Base-by-base conservation (phyloP, 2,329 filamentous ascomycete species). In the Cladosporium velox region DNA sequence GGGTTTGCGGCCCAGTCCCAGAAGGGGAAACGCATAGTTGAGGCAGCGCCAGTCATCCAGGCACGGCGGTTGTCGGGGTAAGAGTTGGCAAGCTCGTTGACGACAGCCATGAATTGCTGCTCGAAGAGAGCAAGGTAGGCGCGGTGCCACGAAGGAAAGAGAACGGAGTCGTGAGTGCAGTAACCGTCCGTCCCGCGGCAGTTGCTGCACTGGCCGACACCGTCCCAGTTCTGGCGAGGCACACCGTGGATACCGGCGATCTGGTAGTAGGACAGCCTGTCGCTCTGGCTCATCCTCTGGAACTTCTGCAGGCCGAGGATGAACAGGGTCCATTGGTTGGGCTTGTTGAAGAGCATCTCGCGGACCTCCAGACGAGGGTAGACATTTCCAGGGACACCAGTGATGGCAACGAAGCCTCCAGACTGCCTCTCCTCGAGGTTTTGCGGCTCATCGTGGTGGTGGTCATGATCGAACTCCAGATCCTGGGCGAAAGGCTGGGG, bases 61-160 rank as follows among this genome's bases (percentile, higher is more conserved):
- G 67, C 57, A 52, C 54, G 66, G 47, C 69, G 63, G 61, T 63
- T 67, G n/a, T 60, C 65, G 24, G 71, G 65, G 66, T 70, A 76
- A 1, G 66, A 65, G 55, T 69, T 68, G 51, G 73, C 74, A 32
- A 77, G 67, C 4, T 72, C 66, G 47, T 71, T 67, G 49, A 72
- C 75, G 24, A 73, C 57, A 28, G 68, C 67, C 62, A 76, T 61
- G 66, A 77, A 73, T 51, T 72, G 65, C 67, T 77, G 75, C 69
- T 77, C 75, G 65, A 73, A 76, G 11, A 76, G 70, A 24, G 74
- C 75, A 66, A 74, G 70, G 67, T 75, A 77, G 55, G 70, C 65
- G 51, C 75, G 74, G 66, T 77, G 75, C 74, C 74, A 77, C 2
- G 70, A 62, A 24, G 75, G 75, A 70, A 77, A 77, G 26, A 75